phyloP scores from a whole-genome alignment of 306 rosid genomes.

The Delonix regia region DNA sequence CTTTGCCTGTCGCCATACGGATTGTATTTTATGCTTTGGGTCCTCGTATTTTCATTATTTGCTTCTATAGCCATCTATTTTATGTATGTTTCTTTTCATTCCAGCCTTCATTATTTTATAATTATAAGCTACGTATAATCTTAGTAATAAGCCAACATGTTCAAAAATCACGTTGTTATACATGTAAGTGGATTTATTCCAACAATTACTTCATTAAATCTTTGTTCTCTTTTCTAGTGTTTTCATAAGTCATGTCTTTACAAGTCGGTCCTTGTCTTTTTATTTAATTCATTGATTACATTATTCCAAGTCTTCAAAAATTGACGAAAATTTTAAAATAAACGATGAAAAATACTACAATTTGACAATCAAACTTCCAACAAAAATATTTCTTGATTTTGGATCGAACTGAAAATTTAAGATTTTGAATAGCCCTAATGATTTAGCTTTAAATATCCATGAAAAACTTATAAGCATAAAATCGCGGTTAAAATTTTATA shows the following conservation, averaged over 20 bases:
- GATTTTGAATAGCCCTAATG: too few species aligned
- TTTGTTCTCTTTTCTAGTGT: too few species aligned
- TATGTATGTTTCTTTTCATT: not conserved
- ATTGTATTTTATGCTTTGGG: not conserved
- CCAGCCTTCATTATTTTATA: not conserved
- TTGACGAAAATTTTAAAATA: too few species aligned
- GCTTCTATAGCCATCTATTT: not conserved
- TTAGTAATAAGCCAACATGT: not conserved
- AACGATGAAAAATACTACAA: not conserved
- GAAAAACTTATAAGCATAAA: not conserved
- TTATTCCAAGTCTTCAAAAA: not conserved
- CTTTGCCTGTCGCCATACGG: not conserved
- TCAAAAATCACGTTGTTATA: not conserved
- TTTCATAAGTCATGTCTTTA: not conserved
- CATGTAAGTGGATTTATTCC: not conserved
- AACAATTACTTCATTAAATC: not conserved
- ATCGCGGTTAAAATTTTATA: not conserved
- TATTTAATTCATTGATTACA: not conserved
- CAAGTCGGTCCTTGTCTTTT: too few species aligned
- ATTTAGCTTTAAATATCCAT: too few species aligned
- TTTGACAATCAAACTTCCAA: not conserved
- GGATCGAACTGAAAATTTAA: not conserved
- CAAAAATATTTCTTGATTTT: not conserved
- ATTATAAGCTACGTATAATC: not conserved
- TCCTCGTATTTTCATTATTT: not conserved